phyloP scores from a whole-genome alignment of 2,329 filamentous ascomycete genomes.

The Thielaviopsis euricoi region DNA sequence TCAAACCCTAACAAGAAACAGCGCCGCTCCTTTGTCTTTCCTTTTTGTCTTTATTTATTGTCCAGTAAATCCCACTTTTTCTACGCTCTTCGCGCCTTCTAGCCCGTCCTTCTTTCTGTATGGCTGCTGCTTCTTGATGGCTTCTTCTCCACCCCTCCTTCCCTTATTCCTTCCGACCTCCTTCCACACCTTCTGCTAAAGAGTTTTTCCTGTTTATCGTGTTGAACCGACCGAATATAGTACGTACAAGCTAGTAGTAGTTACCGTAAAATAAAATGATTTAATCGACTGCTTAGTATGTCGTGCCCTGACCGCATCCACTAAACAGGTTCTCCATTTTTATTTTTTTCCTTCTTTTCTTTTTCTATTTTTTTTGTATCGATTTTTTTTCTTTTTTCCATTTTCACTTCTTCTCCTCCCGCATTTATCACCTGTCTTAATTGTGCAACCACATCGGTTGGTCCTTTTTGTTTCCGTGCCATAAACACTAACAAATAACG shows the following conservation, averaged over 20 bases:
- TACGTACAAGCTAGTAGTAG: too few species aligned
- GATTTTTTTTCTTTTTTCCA: background rate
- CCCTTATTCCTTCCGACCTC: background rate
- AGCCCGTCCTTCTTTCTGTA: background rate
- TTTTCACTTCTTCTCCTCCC: background rate
- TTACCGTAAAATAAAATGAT: background rate
- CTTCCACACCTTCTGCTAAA: background rate
- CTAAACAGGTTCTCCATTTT: background rate
- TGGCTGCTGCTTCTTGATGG: background rate
- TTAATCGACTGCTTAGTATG: background rate
- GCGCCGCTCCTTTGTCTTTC: background rate
- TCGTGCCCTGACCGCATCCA: background rate
- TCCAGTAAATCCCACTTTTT: background rate
- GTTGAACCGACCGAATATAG: too few species aligned
- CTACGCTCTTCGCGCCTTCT: background rate
- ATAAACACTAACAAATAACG: too few species aligned
- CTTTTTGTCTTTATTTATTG: background rate
- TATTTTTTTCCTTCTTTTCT: background rate
- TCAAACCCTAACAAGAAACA: background rate
- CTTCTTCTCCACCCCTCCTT: background rate
- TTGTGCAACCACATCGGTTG: conserved; percentile 14
- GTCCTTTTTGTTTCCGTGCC: conserved; percentile 14
- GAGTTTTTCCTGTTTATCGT: background rate
- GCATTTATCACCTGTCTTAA: conserved; percentile 12
- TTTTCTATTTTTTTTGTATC: conserved; percentile 1